Conservation (phyloP, 2,329 filamentous ascomycete genomes). For the Teratosphaeria gauchensis region DNA sequence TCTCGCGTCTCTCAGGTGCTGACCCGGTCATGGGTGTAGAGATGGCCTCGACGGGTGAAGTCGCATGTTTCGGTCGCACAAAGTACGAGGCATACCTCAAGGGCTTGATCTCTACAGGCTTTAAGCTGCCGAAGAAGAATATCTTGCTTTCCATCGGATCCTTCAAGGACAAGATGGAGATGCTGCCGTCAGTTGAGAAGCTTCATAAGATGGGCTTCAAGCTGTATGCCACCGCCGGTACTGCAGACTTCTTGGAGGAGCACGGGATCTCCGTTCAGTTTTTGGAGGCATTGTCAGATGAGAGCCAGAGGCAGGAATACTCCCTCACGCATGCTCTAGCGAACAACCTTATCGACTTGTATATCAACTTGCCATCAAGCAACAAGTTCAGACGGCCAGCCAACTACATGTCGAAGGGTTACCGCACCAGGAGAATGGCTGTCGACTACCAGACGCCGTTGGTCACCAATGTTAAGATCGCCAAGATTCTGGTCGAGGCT, state of each 20-base stretch:
- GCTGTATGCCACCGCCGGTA: slow-evolving; percentile 91
- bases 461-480: slow-evolving; percentile 98
- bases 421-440: slow-evolving; percentile 92
- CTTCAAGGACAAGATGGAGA: slow-evolving; percentile 96
- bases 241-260: slow-evolving; percentile 90
- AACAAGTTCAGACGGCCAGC: slow-evolving; percentile 94
- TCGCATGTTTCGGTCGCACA: slow-evolving; percentile 89
- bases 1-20: slow-evolving; percentile 90
- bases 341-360: slow-evolving; percentile 95
- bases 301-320: slow-evolving; percentile 88
- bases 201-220: slow-evolving; percentile 88
- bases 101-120: slow-evolving; percentile 87
- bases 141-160: slow-evolving; percentile 91
- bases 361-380: slow-evolving; percentile 98
- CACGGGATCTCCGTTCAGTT: slow-evolving; percentile 89
- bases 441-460: slow-evolving; percentile 95
- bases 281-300: slow-evolving; percentile 71
- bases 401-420: slow-evolving; percentile 97
- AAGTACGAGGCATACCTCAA: slow-evolving; percentile 98
- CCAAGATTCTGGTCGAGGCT: slow-evolving; percentile 92
- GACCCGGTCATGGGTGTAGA: slow-evolving; percentile 96
- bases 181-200: slow-evolving; percentile 85
- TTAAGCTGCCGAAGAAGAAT: slow-evolving; percentile 92
- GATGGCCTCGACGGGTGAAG: slow-evolving; percentile 98
- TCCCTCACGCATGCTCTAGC: slow-evolving; percentile 93